Percentiles rank a stretch among this genome's conserved stretches.
phyloP scores from a whole-genome alignment of 768 basidiomycete species.

The Pleurotus cornucopiae region DNA sequence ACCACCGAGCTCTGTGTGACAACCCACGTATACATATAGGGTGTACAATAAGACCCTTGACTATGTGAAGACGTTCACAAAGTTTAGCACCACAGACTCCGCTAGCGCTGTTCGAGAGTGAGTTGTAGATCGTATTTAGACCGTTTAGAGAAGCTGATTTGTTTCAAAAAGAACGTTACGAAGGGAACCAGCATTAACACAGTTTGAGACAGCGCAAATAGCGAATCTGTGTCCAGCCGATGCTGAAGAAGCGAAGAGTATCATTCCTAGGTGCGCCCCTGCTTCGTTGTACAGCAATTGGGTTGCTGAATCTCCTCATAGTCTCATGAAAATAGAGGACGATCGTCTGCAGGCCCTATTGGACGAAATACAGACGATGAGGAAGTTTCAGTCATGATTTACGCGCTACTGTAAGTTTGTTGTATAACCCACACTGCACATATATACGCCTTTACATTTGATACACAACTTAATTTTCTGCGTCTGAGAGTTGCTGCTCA shows the following conservation, averaged over 20 bases:
- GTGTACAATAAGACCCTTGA: constrained; percentile 93
- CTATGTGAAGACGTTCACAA: constrained; percentile 87
- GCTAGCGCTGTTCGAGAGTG: constrained; percentile 86
- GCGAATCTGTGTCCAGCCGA: constrained; percentile 87
- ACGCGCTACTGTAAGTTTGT: background rate
- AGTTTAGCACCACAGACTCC: constrained; percentile 83
- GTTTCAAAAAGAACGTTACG: constrained; percentile 56
- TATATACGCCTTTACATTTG: background rate
- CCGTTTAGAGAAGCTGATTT: too few species aligned
- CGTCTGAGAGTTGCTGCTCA: constrained; percentile 44
- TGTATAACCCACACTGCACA: background rate
- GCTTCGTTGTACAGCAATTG: background rate
- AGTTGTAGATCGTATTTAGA: constrained; percentile 21
- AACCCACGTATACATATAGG: constrained; percentile 30
- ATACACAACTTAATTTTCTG: constrained; percentile 37
- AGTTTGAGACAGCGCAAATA: constrained; percentile 91
- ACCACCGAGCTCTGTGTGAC: background rate
- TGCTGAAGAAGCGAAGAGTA: constrained; percentile 88
- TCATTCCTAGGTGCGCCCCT: constrained; percentile 70
- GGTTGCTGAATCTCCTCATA: constrained; percentile 19
- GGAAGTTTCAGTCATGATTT: constrained; percentile 78
- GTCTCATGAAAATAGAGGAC: constrained; percentile 85
- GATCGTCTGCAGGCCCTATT: constrained; percentile 78
- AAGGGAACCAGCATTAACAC: constrained; percentile 74
- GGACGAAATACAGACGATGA: constrained; percentile 86